These are phyloP conservation scores for Elongisporangium anandrum DNA, from an alignment of 352 stramenopile species.

Conservation along the genomic window DNA sequence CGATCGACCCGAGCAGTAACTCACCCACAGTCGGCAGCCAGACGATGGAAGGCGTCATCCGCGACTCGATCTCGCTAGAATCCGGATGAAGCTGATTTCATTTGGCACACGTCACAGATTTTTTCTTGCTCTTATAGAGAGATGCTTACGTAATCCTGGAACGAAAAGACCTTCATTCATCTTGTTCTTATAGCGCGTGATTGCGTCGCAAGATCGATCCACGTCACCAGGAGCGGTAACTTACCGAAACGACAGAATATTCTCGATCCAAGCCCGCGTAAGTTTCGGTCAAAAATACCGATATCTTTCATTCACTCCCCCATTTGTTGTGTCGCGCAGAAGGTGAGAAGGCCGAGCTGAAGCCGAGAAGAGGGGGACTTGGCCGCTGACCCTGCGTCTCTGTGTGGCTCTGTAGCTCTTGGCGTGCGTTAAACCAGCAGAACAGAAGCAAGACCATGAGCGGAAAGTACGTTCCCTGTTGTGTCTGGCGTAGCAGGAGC, in stretches of 20 bases:
- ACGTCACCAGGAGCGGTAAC: neutral
- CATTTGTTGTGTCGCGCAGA: conserved; percentile 3
- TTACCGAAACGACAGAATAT: conserved; percentile 3
- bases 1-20: neutral
- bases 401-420: neutral
- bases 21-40: neutral
- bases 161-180: neutral
- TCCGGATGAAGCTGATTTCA: neutral
- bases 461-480: neutral
- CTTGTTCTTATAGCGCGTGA: neutral
- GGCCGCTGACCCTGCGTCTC: neutral
- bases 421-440: conserved; percentile 5
- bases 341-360: neutral
- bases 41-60: neutral
- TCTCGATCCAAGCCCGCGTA: neutral
- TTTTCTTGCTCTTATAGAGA: neutral
- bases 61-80: neutral
- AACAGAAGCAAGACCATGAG: neutral
- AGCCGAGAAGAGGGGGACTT: neutral
- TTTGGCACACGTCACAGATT: neutral
- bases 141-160: neutral
- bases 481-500: neutral
- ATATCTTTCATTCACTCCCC: conserved; percentile 5
- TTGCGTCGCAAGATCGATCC: neutral
- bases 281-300: conserved; percentile 1